Evolutionary conservation across 2,329 filamentous ascomycete species (phyloP).

Genomic region (Aspergillus aculeatinus): DNA sequence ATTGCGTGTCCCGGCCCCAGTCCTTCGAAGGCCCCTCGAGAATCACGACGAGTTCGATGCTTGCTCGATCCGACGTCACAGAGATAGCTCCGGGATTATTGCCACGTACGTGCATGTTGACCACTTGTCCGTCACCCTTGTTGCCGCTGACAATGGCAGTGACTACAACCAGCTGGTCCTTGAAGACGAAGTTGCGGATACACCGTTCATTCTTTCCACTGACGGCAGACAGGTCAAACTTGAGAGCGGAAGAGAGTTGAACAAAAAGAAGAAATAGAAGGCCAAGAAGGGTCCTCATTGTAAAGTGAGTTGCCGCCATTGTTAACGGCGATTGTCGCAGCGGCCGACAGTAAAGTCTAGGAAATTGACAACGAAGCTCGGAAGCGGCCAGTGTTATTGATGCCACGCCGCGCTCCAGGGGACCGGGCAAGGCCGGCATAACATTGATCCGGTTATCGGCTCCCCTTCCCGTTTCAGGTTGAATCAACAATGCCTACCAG

Average conservation of each 20-base stretch:
- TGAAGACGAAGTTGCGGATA: constrained; percentile 91
- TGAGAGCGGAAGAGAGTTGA: constrained; percentile 64
- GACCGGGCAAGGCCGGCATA: neutral
- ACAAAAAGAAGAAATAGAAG: constrained; percentile 37
- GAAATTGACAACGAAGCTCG: constrained; percentile 22
- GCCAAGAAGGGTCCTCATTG: constrained; percentile 31
- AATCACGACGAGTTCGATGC: neutral
- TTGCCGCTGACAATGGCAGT: constrained; percentile 83
- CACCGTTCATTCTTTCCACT: constrained; percentile 75
- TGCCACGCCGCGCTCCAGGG: constrained; percentile 37
- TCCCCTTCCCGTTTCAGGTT: neutral
- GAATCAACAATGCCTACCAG: neutral
- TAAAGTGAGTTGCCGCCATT: constrained; percentile 34
- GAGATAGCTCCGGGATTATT: neutral
- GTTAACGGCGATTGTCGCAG: constrained; percentile 19
- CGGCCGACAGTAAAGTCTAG: constrained; percentile 18
- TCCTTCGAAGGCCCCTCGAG: neutral
- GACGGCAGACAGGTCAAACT: constrained; percentile 82
- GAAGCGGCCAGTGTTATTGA: constrained; percentile 31
- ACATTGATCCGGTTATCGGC: constrained; percentile 2
- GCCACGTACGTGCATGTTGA: constrained; percentile 81
- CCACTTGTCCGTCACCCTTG: constrained; percentile 85
- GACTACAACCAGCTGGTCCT: constrained; percentile 91
- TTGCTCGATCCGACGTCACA: neutral
- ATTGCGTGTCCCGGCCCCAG: neutral